phyloP scores from a whole-genome alignment of 192 early-diverging fungal genomes.

The Pecoramyces ruminantium region DNA sequence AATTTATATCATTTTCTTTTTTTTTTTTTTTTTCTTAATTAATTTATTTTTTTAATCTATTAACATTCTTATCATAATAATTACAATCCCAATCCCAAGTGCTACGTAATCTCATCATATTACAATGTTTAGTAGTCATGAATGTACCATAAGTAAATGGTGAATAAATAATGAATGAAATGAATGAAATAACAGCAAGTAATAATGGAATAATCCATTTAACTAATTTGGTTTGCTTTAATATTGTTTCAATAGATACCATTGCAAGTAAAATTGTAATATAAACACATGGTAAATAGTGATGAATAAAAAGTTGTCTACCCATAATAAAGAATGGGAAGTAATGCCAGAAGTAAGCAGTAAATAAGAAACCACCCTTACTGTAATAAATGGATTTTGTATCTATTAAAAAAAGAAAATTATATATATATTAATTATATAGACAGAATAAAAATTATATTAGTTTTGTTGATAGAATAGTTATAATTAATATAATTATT shows the following conservation, averaged over 20 bases:
- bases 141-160: constrained; percentile 69
- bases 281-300: constrained; percentile 84
- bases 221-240: background rate
- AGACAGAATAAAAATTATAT: no score
- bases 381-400: constrained; percentile 6
- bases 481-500: no score
- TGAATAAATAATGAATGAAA: constrained; percentile 37
- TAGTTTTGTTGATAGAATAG: no score
- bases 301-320: constrained; percentile 82
- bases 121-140: constrained; percentile 60
- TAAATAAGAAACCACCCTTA: constrained; percentile 60
- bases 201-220: background rate
- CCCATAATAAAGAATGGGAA: constrained; percentile 78
- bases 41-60: background rate
- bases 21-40: background rate
- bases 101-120: constrained; percentile 55
- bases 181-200: background rate
- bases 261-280: constrained; percentile 43
- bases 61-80: background rate
- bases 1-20: background rate
- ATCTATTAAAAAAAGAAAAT: no score
- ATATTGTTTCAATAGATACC: background rate
- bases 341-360: constrained; percentile 72
- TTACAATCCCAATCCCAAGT: constrained; percentile 72
- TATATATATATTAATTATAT: no score